Base-by-base conservation (phyloP, 768 basidiomycete genomes). In the Calvatia gigantea region DNA sequence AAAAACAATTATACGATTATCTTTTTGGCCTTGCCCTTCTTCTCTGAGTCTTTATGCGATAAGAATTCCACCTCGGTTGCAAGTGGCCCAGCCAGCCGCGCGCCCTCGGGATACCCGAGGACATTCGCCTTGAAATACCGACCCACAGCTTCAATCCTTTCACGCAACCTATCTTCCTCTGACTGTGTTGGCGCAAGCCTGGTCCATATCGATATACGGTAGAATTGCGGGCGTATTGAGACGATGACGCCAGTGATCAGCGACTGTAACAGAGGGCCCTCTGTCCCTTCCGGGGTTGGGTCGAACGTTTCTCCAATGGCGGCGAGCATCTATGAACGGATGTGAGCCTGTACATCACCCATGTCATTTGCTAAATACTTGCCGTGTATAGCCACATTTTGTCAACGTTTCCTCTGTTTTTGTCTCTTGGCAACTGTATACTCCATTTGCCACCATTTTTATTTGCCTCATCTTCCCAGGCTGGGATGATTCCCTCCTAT, bases 221-320 rank as follows among this genome's bases (percentile, higher is more conserved):
- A 99, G 71, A 98, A 98, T 71, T 89, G 86, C 55, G 92, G 94
- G 61, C 97, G 88, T 41, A 91, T 87, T 4, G 92, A 95, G 43
- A 98, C 88, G 64, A 99, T 98, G 49, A 97, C 94, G 47, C 94
- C 94, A 0, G 95, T 98, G 62, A 89, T 87, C 61, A 92, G 75
- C 33, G 86, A 85, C 60, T 78, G 76, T 6, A 75, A 75, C 70
- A 70, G 47, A 61, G 67, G 59, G 60, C 79, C 59, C 68, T 75
- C 81, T 43, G 72, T 65, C 56, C 67, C 66, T 21, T 85, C 79
- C 45, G 91, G 80, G 51, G 86, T 82, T 14, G 95, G 93, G 71
- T 98, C 97, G 69, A 97, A 98, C 0, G 94, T 99, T 74, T 99
- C 97, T 51, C 97, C 97, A 61, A 99, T 99, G 42, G 96, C 97